Evolutionary conservation across 768 basidiomycete species (phyloP).

Genomic region (Hericium erinaceus): DNA sequence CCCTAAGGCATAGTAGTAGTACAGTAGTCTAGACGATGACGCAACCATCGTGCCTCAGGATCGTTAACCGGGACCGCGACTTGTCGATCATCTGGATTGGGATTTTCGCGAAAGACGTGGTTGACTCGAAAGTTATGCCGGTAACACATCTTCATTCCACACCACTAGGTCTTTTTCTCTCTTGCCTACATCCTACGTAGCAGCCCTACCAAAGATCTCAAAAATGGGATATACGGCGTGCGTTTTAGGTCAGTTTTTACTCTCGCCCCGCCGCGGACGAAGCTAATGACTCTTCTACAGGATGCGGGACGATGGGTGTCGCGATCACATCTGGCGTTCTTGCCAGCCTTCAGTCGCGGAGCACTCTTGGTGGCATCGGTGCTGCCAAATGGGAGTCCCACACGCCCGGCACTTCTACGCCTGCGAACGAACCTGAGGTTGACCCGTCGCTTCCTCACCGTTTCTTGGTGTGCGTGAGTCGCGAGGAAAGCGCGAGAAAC

Average conservation of each 20-base stretch:
- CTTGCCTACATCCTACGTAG: background rate
- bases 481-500: conserved; percentile 63
- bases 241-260: conserved; percentile 50
- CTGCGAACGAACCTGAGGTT: conserved; percentile 30
- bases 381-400: conserved; percentile 55
- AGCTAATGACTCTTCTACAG: conserved; percentile 30
- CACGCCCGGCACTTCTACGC: conserved; percentile 68
- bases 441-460: conserved; percentile 69
- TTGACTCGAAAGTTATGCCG: background rate
- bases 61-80: too few relatives aligned
- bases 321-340: conserved; percentile 91
- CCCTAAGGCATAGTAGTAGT: too few relatives aligned
- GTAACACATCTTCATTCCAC: background rate
- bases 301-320: conserved; percentile 98
- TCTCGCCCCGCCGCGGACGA: conserved; percentile 2
- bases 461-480: conserved; percentile 82
- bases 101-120: background rate
- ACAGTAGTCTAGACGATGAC: too few relatives aligned
- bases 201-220: background rate
- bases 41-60: too few relatives aligned
- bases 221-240: conserved; percentile 85
- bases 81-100: background rate
- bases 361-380: conserved; percentile 16
- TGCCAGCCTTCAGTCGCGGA: conserved; percentile 59
- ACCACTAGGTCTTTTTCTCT: background rate